Evolutionary conservation across 805 yeast species (phyloP).

Genomic region (Metschnikowia sp.): DNA sequence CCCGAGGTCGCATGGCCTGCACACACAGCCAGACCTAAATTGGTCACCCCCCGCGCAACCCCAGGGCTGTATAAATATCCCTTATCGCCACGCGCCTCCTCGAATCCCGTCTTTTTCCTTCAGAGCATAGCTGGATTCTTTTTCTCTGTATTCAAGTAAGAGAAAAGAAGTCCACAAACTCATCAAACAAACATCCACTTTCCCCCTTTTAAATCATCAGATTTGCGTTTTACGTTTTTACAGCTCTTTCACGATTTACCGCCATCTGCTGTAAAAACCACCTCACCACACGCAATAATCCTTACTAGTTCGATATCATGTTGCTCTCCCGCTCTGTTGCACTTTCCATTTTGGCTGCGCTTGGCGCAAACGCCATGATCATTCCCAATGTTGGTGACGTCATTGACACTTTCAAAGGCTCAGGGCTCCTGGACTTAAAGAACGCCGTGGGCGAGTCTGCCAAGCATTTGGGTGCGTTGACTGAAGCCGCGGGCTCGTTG

Average conservation of each 20-base stretch:
- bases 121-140: slow-evolving; percentile 2
- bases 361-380: slow-evolving; percentile 48
- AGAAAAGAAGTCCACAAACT: slow-evolving; percentile 1
- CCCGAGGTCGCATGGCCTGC: slow-evolving; percentile 5
- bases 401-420: slow-evolving; percentile 32
- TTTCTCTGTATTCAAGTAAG: not conserved
- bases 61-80: slow-evolving; percentile 10
- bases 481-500: slow-evolving; percentile 10
- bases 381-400: slow-evolving; percentile 53
- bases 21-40: not conserved
- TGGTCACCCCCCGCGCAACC: slow-evolving; percentile 9
- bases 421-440: slow-evolving; percentile 17
- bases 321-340: slow-evolving; percentile 41
- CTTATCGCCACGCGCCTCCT: slow-evolving; percentile 18
- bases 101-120: slow-evolving; percentile 2
- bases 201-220: too few species aligned
- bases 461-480: slow-evolving; percentile 6
- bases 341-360: slow-evolving; percentile 38
- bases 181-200: not conserved
- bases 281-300: not conserved
- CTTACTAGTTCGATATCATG: slow-evolving; percentile 19
- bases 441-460: slow-evolving; percentile 11
- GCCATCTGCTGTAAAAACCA: not conserved
- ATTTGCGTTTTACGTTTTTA: not conserved
- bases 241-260: not conserved